Percentiles rank a stretch among this genome's conserved stretches.
Conservation (phyloP, 768 basidiomycete species). For the Chiua virens region DNA sequence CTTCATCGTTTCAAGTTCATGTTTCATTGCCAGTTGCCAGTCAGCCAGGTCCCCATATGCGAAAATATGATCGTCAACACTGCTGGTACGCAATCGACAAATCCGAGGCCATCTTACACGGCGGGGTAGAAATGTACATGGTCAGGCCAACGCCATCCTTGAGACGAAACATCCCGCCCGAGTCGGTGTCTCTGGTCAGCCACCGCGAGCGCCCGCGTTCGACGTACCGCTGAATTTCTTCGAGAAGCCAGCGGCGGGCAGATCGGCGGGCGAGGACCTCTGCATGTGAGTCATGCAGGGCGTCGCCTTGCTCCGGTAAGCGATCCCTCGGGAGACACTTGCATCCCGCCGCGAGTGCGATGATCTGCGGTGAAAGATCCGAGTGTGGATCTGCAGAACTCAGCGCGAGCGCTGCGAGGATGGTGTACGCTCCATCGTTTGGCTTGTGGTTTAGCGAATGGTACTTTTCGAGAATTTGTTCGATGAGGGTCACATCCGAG, state of each 20-base stretch:
- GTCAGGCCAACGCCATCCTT: constrained; percentile 48
- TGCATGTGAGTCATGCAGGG: constrained; percentile 87
- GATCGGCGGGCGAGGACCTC: constrained; percentile 88
- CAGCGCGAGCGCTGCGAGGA: constrained; percentile 59
- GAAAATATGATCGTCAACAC: constrained; percentile 1
- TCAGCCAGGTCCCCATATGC: too few relatives aligned
- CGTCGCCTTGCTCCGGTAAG: constrained; percentile 70
- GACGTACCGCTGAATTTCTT: constrained; percentile 49
- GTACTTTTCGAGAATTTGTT: constrained; percentile 45
- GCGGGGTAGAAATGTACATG: constrained; percentile 78
- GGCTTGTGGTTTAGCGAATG: constrained; percentile 48
- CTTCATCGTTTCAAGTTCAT: constrained; percentile 40
- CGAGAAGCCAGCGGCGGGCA: constrained; percentile 74
- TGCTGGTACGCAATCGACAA: constrained; percentile 53
- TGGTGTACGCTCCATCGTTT: constrained; percentile 57
- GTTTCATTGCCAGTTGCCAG: not conserved
- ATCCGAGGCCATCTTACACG: constrained; percentile 39
- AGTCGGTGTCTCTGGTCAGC: constrained; percentile 40
- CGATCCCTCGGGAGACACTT: constrained; percentile 74
- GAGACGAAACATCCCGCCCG: constrained; percentile 48
- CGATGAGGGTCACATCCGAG: constrained; percentile 32
- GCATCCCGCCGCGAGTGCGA: constrained; percentile 79
- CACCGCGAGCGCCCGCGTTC: constrained; percentile 43
- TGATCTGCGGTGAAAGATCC: constrained; percentile 42
- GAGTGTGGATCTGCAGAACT: constrained; percentile 28